A percentile compares a stretch with the other conserved stretches of the same genome.
Conservation (phyloP, 2,329 filamentous ascomycete species). For the Ascosphaera acerosa region DNA sequence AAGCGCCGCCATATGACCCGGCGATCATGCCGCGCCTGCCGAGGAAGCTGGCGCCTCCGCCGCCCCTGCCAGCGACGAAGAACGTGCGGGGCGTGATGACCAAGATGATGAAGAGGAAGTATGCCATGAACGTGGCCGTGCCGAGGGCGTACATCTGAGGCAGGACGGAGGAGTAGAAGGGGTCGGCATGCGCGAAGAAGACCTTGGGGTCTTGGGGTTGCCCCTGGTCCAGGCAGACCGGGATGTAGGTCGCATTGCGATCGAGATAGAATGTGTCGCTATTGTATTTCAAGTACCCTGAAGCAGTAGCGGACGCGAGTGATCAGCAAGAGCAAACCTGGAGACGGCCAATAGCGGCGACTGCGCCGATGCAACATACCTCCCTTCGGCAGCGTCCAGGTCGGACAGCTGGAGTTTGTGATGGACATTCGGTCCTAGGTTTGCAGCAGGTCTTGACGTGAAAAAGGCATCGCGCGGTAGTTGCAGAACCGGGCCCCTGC, state of each 20-base stretch:
- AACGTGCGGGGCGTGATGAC: slow-evolving; percentile 89
- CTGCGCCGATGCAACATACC: too few relatives aligned
- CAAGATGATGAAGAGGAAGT: slow-evolving; percentile 80
- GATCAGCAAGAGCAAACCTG: too few relatives aligned
- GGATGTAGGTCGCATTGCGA: slow-evolving; percentile 25
- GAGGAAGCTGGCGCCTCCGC: slow-evolving; percentile 40
- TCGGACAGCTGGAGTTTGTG: slow-evolving; percentile 1
- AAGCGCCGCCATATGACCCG: slow-evolving; percentile 40
- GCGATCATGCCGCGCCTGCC: slow-evolving; percentile 66
- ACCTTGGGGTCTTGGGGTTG: slow-evolving; percentile 3
- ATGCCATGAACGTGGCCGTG: slow-evolving; percentile 71
- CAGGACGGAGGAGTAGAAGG: slow-evolving; percentile 82
- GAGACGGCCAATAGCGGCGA: too few relatives aligned
- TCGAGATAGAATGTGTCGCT: slow-evolving; percentile 22
- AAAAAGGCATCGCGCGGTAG: slow-evolving; percentile 1
- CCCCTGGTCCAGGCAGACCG: slow-evolving; percentile 19
- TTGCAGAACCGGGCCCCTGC: too few relatives aligned
- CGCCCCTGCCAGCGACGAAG: slow-evolving; percentile 46
- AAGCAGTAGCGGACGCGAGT: neutral
- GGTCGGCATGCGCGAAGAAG: slow-evolving; percentile 46
- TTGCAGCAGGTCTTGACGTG: neutral
- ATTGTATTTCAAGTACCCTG: neutral
- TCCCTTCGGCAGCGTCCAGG: slow-evolving; percentile 1
- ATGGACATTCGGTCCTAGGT: neutral
- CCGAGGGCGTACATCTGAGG: slow-evolving; percentile 85